Evolutionary conservation across 768 basidiomycete genomes (phyloP), one percentile per base, ranked within the genome.

Genomic region (Crepidotus variabilis): DNA sequence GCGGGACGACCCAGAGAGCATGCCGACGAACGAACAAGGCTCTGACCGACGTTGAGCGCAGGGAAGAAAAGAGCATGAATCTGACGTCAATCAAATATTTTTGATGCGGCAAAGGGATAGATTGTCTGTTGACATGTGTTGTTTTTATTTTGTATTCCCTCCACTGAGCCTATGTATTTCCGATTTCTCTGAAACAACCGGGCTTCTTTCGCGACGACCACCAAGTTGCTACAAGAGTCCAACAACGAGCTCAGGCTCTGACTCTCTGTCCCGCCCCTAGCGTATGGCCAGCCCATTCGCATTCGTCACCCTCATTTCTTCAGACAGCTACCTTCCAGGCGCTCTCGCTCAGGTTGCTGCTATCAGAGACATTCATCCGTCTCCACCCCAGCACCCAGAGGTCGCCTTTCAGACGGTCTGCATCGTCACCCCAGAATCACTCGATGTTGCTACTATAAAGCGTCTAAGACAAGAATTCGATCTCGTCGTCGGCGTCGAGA

Each of bases 241-340:
- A 57, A 60, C 61, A 54, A 51, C 50, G 54, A 56, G 63, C 61
- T 59, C 58, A 58, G 55, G 33, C 58, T 59, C 54, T 55, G 61
- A 61, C 60, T 56, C 58, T 58, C 57, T 60, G 61, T 55, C 60
- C 62, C 63, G 54, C 65, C 58, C 63, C 59, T 56, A 60, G 65
- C 61, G 69, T 63, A 89, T 88, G 88, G 78, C 84, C 76, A 59
- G 68, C 68, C 77, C 76, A 70, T 87, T 82, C 80, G 92, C 92
- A 64, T 92, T 97, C 71, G 92, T 89, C 63, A 92, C 96, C 43
- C 88, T 99, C 62, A 74, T 98, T 65, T 94, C 96, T 55, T 92
- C 94, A 32, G 89, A 95, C 68, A 78, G 80, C 23, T 99, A 99
- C 75, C 86, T 98, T 52, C 92, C 93, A 33, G 97, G 97, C 53